Evolutionary conservation across 2,329 filamentous ascomycete species (phyloP), one percentile per base, ranked within the genome.

Genomic region (Hymenoscyphus occultus): DNA sequence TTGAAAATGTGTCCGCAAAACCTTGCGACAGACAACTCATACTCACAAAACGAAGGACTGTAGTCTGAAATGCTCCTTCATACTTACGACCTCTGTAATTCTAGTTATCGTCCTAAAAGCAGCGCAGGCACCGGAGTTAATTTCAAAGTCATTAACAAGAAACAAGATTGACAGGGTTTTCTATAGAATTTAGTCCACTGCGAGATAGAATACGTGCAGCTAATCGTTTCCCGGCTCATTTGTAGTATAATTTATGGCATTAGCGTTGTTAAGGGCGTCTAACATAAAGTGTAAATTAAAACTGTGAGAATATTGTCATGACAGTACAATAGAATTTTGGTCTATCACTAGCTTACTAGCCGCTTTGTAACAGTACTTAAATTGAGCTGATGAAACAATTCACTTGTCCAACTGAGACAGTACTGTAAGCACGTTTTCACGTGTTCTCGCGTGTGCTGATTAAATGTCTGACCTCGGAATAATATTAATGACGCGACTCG

Each of bases 1-100:
- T 40, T 59, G 22, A 32, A 22, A 22, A 28, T 39, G 31, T 54
- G 31, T 48, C 45, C 28, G 22, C 39, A 28, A 39, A 56, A 39
- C 28, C 40, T 19, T 31, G 22, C 58, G 58, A 60, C n/a, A 10
- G 58, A 60, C n/a, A 10, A 54, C 57, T 10, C n/a, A 16, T 16
- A 28, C 40, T 59, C 19, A 48, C 35, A 35, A 59, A 48, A 45
- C 61, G n/a, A 58, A 42, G 31, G 40, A 5, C 19, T 35, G 35
- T 54, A 32, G n/a, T 32, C 54, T 40, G 39, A 54, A 14, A 32
- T 59, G 35, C 60, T 45, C 31, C 63, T 35, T 48, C 56, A 12
- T 54, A 28, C 48, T 54, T 22, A 54, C 48, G 48, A 35, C 39
- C 60, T 63, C 60, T 65, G 64, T 65, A 65, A 51, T 65, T 65